Base-by-base conservation (phyloP, 2,329 filamentous ascomycete species). In the Dothistroma septosporum region DNA sequence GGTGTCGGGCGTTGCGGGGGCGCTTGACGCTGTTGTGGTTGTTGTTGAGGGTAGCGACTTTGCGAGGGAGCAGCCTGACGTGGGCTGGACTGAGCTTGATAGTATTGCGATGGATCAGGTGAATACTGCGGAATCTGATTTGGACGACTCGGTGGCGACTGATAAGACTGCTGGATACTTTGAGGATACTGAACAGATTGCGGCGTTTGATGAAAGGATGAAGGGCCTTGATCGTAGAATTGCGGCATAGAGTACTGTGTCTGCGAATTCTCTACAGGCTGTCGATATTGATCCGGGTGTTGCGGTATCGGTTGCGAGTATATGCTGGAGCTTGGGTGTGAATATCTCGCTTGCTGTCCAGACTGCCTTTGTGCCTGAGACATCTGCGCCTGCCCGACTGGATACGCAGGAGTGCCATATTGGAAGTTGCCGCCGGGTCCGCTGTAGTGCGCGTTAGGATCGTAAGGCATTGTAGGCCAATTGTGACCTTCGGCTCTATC, bases 81-180 rank as follows among this genome's bases (percentile, higher is more conserved):
- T 11, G 61, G 57, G 35, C 57, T 59, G 10, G 63, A 58, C 24
- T 61, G 61, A 22, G 35, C 37, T 46, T 67, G 65, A 24, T 61
- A 67, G 48, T 49, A 50, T 33, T 63, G 64, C 41, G 63, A 49
- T n/a, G 65, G 61, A 28, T 66, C 65, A 6, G 63, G 65, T 7
- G 65, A 66, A 31, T 64, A 66, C 21, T 48, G 61, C 5, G 44
- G 59, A 31, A 62, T 53, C 6, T 31, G 41, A 4, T 44, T 55
- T n/a, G 56, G 58, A 44, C 55, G 61, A 21, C 44, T 41, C 22
- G 61, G 60, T 37, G 65, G 61, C 52, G 65, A 64, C 31, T 58
- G 22, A 55, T 68, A 64, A 14, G 61, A 53, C 46, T 58, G 63
- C 53, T 14, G 47, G 19, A 28, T 21, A 24, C 22, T 28, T 21